Percentiles rank a stretch among this genome's conserved stretches.
Evolutionary conservation across 2,329 filamentous ascomycete species (phyloP).

Genomic region (Dactylonectria macrodidyma): DNA sequence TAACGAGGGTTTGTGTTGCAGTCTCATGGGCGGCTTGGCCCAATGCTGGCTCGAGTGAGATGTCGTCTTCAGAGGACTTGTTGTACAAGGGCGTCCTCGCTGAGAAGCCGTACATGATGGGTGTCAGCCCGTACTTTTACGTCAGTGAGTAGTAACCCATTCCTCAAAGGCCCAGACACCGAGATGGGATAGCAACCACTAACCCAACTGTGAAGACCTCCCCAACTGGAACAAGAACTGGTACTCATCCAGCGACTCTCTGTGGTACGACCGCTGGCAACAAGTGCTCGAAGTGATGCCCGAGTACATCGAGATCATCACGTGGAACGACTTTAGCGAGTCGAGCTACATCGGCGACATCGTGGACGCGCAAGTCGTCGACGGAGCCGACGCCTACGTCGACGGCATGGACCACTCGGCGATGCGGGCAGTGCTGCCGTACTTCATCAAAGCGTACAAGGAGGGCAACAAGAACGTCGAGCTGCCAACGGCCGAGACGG

Average conservation of each 20-base stretch:
- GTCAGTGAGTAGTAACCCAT: conserved; percentile 55
- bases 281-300: conserved; percentile 64
- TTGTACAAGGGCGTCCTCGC: conserved; percentile 52
- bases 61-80: conserved; percentile 53
- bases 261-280: conserved; percentile 74
- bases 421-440: conserved; percentile 65
- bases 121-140: conserved; percentile 73
- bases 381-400: conserved; percentile 64
- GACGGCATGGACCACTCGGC: conserved; percentile 64
- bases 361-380: conserved; percentile 60
- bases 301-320: conserved; percentile 61
- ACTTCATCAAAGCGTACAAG: conserved; percentile 66
- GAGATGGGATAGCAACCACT: background rate
- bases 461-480: conserved; percentile 49
- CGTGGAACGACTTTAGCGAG: conserved; percentile 71
- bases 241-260: conserved; percentile 72
- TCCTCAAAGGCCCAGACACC: background rate
- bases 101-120: conserved; percentile 65
- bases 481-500: conserved; percentile 45
- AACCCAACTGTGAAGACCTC: conserved; percentile 53
- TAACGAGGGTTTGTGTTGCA: conserved; percentile 28
- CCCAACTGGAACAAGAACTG: conserved; percentile 72
- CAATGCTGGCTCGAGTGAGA: conserved; percentile 45
- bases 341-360: conserved; percentile 65
- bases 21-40: conserved; percentile 61